A percentile compares a stretch with the other conserved stretches of the same genome.
Evolutionary conservation across 2,329 filamentous ascomycete species (phyloP).

Genomic region (Mycocentrospora acerina): DNA sequence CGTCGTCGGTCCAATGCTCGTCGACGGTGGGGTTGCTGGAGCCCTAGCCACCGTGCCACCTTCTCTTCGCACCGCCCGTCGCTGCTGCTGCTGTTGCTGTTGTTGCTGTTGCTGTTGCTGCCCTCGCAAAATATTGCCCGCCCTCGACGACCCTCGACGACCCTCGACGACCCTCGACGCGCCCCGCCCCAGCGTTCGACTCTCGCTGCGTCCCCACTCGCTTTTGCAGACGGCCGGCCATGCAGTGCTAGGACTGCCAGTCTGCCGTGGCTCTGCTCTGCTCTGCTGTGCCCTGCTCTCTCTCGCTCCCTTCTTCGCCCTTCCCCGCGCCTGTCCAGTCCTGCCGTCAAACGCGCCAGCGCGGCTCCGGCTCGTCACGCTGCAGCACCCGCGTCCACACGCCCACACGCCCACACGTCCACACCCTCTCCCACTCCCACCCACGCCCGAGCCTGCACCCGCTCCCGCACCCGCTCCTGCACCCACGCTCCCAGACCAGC

Average conservation of each 20-base stretch:
- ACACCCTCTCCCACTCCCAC: constrained; percentile 3
- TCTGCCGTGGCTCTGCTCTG: constrained; percentile 2
- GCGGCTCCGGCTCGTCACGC: too few relatives aligned
- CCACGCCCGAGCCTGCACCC: constrained; percentile 1
- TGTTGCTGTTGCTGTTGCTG: too few relatives aligned
- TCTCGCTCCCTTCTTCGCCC: not conserved
- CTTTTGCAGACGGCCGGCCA: not conserved
- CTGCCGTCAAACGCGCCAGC: constrained; percentile 14
- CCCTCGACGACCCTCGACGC: too few relatives aligned
- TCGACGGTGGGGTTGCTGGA: too few relatives aligned
- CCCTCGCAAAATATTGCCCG: too few relatives aligned
- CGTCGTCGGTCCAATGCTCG: too few relatives aligned
- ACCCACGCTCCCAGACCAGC: not conserved
- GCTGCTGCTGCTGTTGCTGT: too few relatives aligned
- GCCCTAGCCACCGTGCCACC: too few relatives aligned
- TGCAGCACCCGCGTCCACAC: constrained; percentile 10
- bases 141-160: too few relatives aligned
- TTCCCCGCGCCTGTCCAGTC: constrained; percentile 4
- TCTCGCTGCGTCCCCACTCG: too few relatives aligned
- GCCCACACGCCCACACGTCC: constrained; percentile 7
- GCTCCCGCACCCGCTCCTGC: not conserved
- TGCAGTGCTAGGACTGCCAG: not conserved
- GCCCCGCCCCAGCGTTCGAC: not conserved
- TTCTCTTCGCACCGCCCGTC: too few relatives aligned
- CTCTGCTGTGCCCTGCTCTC: constrained; percentile 1